phyloP scores from a whole-genome alignment of 345 rosid genomes.

The Camelina hispida region DNA sequence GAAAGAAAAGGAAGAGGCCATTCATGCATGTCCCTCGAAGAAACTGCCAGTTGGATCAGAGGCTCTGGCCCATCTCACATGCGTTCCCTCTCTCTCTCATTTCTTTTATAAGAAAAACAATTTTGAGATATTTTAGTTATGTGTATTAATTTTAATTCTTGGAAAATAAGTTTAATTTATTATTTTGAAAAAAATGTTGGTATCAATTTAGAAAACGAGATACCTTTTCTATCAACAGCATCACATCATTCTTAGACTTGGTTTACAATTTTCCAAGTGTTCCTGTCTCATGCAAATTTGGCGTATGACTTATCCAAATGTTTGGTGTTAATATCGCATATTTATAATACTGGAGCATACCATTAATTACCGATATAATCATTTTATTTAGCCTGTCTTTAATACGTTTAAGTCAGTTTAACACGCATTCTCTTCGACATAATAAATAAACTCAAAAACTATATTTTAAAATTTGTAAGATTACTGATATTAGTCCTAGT shows the following conservation, averaged over 20 bases:
- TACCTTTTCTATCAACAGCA: conserved; percentile 34
- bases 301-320: conserved; percentile 40
- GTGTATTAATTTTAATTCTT: background rate
- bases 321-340: conserved; percentile 33
- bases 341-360: conserved; percentile 28
- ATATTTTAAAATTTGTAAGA: background rate
- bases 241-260: conserved; percentile 39
- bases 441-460: background rate
- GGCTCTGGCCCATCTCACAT: conserved; percentile 50
- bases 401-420: conserved; percentile 27
- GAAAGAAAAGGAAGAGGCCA: conserved; percentile 24
- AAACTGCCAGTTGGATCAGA: conserved; percentile 45
- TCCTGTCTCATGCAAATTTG: conserved; percentile 45
- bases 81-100: conserved; percentile 10
- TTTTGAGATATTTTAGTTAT: conserved; percentile 15
- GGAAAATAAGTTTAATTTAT: background rate
- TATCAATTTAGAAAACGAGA: conserved; percentile 21
- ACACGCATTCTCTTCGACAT: conserved; percentile 9
- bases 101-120: background rate
- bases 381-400: background rate
- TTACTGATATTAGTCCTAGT: conserved; percentile 10
- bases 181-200: background rate
- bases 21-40: conserved; percentile 47
- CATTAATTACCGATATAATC: conserved; percentile 10
- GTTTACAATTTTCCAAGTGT: conserved; percentile 37